Conservation (phyloP, 306 rosid genomes). For the Crataegus laevigata region DNA sequence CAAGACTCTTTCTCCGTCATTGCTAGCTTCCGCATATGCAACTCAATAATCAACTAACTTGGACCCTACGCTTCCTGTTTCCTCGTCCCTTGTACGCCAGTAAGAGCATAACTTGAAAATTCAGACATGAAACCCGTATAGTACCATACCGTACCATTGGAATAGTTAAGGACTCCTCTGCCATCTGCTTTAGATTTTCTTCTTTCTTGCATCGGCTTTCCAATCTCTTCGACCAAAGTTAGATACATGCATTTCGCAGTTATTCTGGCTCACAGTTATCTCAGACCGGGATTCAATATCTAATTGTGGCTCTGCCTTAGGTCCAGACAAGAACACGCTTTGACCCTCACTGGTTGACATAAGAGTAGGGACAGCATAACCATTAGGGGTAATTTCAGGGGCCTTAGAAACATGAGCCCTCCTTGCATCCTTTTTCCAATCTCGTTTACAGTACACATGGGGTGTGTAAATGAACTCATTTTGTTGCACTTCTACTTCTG, state of each 20-base stretch:
- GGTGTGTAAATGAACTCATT: conserved; percentile 29
- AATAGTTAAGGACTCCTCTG: conserved; percentile 3
- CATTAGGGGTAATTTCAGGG: conserved; percentile 30
- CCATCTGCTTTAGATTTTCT: conserved; percentile 36
- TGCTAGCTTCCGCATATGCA: neutral
- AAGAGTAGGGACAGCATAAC: conserved; percentile 20
- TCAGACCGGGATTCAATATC: conserved; percentile 24
- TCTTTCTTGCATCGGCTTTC: conserved; percentile 94
- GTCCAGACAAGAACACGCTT: conserved; percentile 20
- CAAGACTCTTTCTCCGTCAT: neutral
- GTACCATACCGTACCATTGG: conserved; percentile 1
- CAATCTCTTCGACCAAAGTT: conserved; percentile 59
- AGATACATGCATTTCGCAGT: conserved; percentile 31
- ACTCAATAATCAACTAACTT: neutral
- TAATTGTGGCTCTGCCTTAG: conserved; percentile 23
- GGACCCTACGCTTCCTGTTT: conserved; percentile 14
- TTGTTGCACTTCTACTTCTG: conserved; percentile 25
- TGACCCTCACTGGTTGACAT: conserved; percentile 25
- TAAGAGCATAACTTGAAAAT: conserved; percentile 15
- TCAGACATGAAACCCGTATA: neutral
- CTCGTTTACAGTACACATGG: conserved; percentile 46
- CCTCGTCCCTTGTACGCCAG: conserved; percentile 8
- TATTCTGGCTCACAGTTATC: conserved; percentile 18
- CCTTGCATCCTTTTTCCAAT: conserved; percentile 94
- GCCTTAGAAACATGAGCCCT: conserved; percentile 33